Conservation (phyloP, 2,329 filamentous ascomycete species). For the Cordyceps tenuipes region DNA sequence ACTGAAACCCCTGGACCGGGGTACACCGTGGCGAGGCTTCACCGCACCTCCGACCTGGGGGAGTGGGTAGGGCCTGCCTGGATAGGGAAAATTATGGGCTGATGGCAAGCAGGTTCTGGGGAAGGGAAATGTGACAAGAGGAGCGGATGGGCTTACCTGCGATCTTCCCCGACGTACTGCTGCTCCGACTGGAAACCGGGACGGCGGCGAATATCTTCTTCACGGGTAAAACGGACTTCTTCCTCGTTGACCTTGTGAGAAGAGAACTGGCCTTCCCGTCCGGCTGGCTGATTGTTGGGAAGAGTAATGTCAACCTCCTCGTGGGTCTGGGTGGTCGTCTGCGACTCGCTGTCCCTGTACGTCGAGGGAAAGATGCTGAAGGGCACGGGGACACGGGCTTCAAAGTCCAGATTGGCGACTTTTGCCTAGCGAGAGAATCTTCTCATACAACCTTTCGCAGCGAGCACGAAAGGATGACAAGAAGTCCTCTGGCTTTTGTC, state of each 20-base stretch:
- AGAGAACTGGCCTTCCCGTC: slow-evolving; percentile 96
- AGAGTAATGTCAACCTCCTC: slow-evolving; percentile 85
- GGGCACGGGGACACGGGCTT: slow-evolving; percentile 97
- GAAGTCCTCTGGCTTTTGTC: slow-evolving; percentile 59
- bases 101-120: slow-evolving; percentile 5
- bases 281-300: slow-evolving; percentile 65
- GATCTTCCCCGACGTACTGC: slow-evolving; percentile 41
- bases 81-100: slow-evolving; percentile 6
- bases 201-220: slow-evolving; percentile 69
- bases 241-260: slow-evolving; percentile 67
- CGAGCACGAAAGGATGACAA: slow-evolving; percentile 60
- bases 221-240: slow-evolving; percentile 73
- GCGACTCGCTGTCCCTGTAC: slow-evolving; percentile 62
- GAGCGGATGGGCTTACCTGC: slow-evolving; percentile 38
- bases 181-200: slow-evolving; percentile 54
- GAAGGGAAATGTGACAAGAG: not conserved
- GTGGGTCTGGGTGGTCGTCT: slow-evolving; percentile 57
- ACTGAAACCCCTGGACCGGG: slow-evolving; percentile 7
- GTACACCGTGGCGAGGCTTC: not conserved
- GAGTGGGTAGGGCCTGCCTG: slow-evolving; percentile 6
- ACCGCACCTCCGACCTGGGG: slow-evolving; percentile 9
- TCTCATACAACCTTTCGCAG: slow-evolving; percentile 55
- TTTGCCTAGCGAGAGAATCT: slow-evolving; percentile 58
- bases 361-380: slow-evolving; percentile 99
- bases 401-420: slow-evolving; percentile 99